Evolutionary conservation across 1,284 basidiomycete species (phyloP), one percentile per base, ranked within the genome.

Genomic region (Pyrrhoderma lamaoense): DNA sequence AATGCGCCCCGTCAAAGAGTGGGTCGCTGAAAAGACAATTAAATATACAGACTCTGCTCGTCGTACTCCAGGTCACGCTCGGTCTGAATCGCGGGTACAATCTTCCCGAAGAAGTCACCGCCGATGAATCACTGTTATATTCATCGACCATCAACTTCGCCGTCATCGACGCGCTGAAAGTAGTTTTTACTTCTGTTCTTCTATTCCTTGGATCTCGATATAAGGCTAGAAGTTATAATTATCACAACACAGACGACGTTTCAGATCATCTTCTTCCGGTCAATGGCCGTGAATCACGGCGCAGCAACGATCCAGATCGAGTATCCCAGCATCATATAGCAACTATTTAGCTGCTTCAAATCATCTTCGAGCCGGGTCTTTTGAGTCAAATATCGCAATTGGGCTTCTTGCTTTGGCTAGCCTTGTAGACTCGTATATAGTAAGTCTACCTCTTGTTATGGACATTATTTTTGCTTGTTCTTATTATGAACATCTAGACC

Each of bases 61-160:
- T 53, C n/a, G 13, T 53, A 1, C 35, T 49, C n/a, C 52, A 53
- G 37, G 40, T 49, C 21, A 34, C 47, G 7, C 25, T 45, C 14
- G 52, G 52, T 8, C 34, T 53, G 11, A 27, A 23, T 19, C 34
- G 42, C n/a, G 31, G 44, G 3, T n/a, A 23, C n/a, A 38, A 44
- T 14, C 16, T 14, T 23, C 22, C 49, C 9, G 43, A 35, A 31
- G 42, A 35, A 16, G 18, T 25, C 4, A 13, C 11, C 8, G 34
- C n/a, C 27, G 23, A 31, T 16, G 3, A 13, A 22, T 35, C 40
- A 23, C 36, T 38, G 9, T 31, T 43, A 16, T 36, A 25, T 16
- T 40, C 45, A n/a, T 11, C 35, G 27, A 42, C 45, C n/a, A 14
- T 34, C 14, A 47, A 25, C 3, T 53, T 53, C 18, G 45, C 45